Conservation (phyloP, 2,329 filamentous ascomycete genomes). For the Phialophora expanda region DNA sequence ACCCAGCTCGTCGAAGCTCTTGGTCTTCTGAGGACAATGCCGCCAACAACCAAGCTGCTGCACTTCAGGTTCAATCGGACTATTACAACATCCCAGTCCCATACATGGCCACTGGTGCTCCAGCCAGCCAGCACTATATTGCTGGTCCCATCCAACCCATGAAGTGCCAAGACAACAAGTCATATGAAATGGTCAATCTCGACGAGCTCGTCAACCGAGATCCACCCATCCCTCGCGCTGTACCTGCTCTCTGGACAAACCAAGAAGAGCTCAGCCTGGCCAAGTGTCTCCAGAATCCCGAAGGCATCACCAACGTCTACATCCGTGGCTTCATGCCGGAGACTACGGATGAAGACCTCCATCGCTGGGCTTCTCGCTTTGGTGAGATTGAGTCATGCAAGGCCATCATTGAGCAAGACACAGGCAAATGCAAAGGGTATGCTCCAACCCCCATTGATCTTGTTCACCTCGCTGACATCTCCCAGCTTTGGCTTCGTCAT, state of each 20-base stretch:
- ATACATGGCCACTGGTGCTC: conserved; percentile 69
- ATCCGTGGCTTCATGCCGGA: conserved; percentile 94
- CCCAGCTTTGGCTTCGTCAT: conserved; percentile 95
- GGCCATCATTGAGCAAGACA: conserved; percentile 94
- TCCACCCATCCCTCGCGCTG: conserved; percentile 83
- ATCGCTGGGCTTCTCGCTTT: conserved; percentile 82
- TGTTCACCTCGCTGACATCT: conserved; percentile 19
- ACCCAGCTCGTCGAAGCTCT: conserved; percentile 46
- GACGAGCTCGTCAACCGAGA: conserved; percentile 73
- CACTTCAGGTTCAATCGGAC: conserved; percentile 50
- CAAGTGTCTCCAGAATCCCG: conserved; percentile 91
- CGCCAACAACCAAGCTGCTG: conserved; percentile 62
- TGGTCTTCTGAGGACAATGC: conserved; percentile 53
- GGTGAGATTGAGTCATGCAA: conserved; percentile 96
- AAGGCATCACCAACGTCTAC: conserved; percentile 96
- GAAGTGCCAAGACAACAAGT: conserved; percentile 50
- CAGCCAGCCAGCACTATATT: conserved; percentile 52
- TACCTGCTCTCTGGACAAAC: conserved; percentile 82
- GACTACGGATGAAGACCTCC: conserved; percentile 88
- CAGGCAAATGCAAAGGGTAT: conserved; percentile 94
- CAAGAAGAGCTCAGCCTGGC: conserved; percentile 88
- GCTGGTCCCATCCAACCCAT: conserved; percentile 49
- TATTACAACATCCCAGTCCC: conserved; percentile 54
- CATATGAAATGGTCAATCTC: conserved; percentile 57
- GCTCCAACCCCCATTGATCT: conserved; percentile 40